phyloP scores from a whole-genome alignment of 2,329 filamentous ascomycete species.

The Penicillium sclerotigenum region DNA sequence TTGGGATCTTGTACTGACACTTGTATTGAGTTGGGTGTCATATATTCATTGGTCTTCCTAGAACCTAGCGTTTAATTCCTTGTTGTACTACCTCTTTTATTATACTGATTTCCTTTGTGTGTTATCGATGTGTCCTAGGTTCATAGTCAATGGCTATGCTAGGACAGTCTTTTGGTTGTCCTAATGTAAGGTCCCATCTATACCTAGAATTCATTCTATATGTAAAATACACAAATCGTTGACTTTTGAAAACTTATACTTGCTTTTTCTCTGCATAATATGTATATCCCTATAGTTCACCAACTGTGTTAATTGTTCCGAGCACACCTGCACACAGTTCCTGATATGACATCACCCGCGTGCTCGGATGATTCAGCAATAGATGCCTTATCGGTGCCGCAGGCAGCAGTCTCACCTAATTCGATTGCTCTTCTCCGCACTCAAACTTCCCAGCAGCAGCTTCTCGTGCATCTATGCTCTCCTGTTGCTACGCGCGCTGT shows the following conservation, averaged over 20 bases:
- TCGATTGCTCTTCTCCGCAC: constrained; percentile 28
- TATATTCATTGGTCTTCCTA: constrained; percentile 26
- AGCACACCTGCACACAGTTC: background rate
- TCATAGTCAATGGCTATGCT: constrained; percentile 5
- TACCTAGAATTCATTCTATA: constrained; percentile 27
- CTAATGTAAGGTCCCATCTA: constrained; percentile 17
- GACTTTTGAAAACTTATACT: background rate
- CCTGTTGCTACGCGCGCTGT: constrained; percentile 5
- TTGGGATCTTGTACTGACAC: constrained; percentile 6
- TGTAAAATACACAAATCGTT: constrained; percentile 26
- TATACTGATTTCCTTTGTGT: constrained; percentile 28
- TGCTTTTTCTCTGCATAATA: background rate
- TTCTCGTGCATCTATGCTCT: constrained; percentile 5
- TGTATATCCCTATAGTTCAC: background rate
- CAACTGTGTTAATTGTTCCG: background rate
- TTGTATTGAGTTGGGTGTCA: constrained; percentile 20
- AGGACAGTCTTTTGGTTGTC: constrained; percentile 11
- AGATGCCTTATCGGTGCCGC: constrained; percentile 12
- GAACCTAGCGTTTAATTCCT: constrained; percentile 30
- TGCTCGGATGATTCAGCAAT: constrained; percentile 10
- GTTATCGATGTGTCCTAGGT: constrained; percentile 26
- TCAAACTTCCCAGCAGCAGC: constrained; percentile 18
- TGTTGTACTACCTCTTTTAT: constrained; percentile 24
- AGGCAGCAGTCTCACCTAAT: constrained; percentile 24
- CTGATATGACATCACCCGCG: constrained; percentile 13